These are phyloP conservation scores for Ricinus communis DNA, from an alignment of 345 rosid genomes.

Conservation along the genomic window DNA sequence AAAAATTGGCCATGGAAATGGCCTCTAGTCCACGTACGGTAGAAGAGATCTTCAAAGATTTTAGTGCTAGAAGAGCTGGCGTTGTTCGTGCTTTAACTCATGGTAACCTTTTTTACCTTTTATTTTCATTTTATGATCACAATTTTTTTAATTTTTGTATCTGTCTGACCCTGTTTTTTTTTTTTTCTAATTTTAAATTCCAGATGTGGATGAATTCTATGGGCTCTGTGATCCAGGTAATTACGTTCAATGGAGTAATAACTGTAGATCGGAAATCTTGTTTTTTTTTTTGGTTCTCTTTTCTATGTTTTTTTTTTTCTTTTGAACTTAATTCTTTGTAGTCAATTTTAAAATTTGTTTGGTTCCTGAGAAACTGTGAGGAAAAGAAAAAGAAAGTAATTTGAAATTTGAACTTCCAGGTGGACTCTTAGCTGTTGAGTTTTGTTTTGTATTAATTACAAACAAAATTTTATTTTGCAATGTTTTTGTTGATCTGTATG, in stretches of 20 bases:
- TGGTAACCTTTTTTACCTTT: background rate
- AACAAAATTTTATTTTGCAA: background rate
- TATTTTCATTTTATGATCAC: background rate
- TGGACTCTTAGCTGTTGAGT: background rate
- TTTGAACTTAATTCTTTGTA: too few relatives aligned
- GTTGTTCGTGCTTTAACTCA: constrained; percentile 26
- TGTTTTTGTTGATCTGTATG: background rate
- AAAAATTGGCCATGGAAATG: constrained; percentile 22
- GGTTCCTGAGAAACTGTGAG: constrained; percentile 8
- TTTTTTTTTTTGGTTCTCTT: background rate
- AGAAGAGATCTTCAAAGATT: constrained; percentile 27
- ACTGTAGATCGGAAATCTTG: constrained; percentile 15
- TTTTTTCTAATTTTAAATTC: background rate
- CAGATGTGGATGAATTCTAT: constrained; percentile 27
- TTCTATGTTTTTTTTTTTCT: background rate
- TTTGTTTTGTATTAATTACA: too few relatives aligned
- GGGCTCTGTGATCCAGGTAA: constrained; percentile 28
- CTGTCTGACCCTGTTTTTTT: background rate
- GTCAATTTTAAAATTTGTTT: constrained; percentile 1
- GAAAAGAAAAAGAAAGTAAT: too few relatives aligned
- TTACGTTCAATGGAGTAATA: background rate
- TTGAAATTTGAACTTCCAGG: background rate
- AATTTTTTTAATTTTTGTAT: background rate
- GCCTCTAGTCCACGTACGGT: constrained; percentile 25
- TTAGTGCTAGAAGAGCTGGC: constrained; percentile 23